Percentiles rank a stretch among this genome's conserved stretches.
Conservation (phyloP, 2,329 filamentous ascomycete genomes). For the Neopestalotiopsis sp. region DNA sequence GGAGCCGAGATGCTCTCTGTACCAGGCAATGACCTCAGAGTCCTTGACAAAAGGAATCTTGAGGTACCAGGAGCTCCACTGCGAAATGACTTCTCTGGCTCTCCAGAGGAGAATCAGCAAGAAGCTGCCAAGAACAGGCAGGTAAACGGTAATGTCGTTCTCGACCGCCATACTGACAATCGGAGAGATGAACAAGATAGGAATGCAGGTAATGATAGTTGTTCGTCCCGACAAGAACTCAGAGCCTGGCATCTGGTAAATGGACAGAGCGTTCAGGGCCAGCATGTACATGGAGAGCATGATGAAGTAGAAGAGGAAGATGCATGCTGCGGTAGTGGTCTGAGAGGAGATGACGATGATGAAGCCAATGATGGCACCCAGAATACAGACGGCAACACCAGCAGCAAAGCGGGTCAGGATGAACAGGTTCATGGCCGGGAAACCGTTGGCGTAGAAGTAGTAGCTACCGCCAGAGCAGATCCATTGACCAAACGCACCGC, state of each 20-base stretch:
- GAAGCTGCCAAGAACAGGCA: slow-evolving; percentile 8
- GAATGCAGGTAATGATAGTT: slow-evolving; percentile 11
- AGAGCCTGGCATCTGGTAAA: slow-evolving; percentile 12
- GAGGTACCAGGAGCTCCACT: slow-evolving; percentile 15
- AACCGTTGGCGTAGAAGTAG: slow-evolving; percentile 14
- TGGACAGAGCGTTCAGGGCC: slow-evolving; percentile 9
- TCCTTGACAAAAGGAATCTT: slow-evolving; percentile 3
- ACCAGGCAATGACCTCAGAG: slow-evolving; percentile 10
- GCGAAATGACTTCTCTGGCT: background rate
- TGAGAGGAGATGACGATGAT: background rate
- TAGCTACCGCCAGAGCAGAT: slow-evolving; percentile 12
- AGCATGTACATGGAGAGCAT: slow-evolving; percentile 11
- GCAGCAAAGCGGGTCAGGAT: slow-evolving; percentile 11
- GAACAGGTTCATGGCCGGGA: slow-evolving; percentile 15
- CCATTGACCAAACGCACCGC: slow-evolving; percentile 6
- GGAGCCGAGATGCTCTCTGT: background rate
- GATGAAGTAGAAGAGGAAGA: slow-evolving; percentile 16
- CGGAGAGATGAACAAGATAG: slow-evolving; percentile 13
- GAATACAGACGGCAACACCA: slow-evolving; percentile 3
- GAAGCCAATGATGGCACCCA: slow-evolving; percentile 10
- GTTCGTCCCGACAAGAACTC: slow-evolving; percentile 10
- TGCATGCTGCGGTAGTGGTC: slow-evolving; percentile 1
- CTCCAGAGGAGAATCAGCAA: background rate
- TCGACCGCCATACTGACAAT: slow-evolving; percentile 3
- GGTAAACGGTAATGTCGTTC: background rate